Conservation (phyloP, 106 monocot genomes). For the Dendrobium huoshanense region DNA sequence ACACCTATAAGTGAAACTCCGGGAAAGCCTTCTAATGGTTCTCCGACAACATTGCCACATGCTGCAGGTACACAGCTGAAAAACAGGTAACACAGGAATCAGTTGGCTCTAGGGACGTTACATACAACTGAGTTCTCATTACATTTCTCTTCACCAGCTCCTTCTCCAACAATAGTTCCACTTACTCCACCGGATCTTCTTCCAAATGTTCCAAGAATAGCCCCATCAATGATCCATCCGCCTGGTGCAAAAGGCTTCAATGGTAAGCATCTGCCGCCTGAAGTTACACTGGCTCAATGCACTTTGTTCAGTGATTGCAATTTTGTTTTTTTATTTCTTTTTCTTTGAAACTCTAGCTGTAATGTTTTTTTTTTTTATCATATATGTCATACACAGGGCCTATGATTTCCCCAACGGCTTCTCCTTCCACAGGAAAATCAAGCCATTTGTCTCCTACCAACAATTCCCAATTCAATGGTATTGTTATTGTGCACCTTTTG, state of each 20-base stretch:
- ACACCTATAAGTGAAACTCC: conserved; percentile 7
- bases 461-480: conserved; percentile 32
- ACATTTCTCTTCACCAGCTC: conserved; percentile 6
- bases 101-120: not conserved
- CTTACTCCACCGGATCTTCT: not conserved
- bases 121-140: conserved; percentile 4
- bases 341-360: too few relatives aligned
- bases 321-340: not conserved
- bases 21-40: conserved; percentile 21
- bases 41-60: conserved; percentile 6
- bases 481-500: not conserved
- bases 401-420: conserved; percentile 22
- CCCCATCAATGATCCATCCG: conserved; percentile 11
- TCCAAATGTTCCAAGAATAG: conserved; percentile 16
- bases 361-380: not conserved
- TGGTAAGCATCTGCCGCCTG: not conserved
- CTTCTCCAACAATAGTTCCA: conserved; percentile 8
- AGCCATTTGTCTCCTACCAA: conserved; percentile 12
- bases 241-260: conserved; percentile 5
- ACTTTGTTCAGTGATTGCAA: not conserved
- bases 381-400: conserved; percentile 33
- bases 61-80: conserved; percentile 19
- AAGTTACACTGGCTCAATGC: not conserved
- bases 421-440: conserved; percentile 5
- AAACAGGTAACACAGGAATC: not conserved